Base-by-base conservation (phyloP, 495 filamentous ascomycete genomes). In the Cercophora samala region DNA sequence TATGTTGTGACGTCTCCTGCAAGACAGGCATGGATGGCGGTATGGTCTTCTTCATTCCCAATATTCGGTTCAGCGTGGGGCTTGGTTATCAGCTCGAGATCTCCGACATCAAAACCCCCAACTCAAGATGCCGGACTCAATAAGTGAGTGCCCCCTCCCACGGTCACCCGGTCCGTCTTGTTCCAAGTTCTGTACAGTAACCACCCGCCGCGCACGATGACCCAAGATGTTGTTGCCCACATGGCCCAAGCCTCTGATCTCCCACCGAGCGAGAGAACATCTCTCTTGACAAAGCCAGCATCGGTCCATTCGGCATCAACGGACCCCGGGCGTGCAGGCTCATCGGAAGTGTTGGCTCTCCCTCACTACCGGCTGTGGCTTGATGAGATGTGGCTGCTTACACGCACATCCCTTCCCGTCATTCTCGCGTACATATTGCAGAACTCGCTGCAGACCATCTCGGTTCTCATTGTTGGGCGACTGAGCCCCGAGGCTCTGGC, bases 381-480 rank as follows among this genome's bases (percentile, higher is more conserved):
- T 11, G 68, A 77, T 1, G 93, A 97, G 74, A 88, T 93, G 69
- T 84, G 84, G 76, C 74, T 89, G 19, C 80, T 96, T 22, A 76
- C 91, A 15, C 87, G 84, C 69, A 85, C 84, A 18, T 90, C 92
- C 0, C 76, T 91, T 2, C 93, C 93, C 0, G 91, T 97, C 3
- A 94, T 97, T 70, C 76, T 97, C 3, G 93, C 93, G 62, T 97
- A 97, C 75, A 88, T 90, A 0, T 84, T 97, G 5, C 93, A 97
- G 73, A 97, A 93, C 75, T 93, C 90, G 18, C 81, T 97, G 0
- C 93, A 97, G 75, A 96, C 93, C 0, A 74, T 90, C 21, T 95
- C 93, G 0, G 90, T 97, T 5, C 77, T 97, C 32, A 89, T 97
- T 18, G 91, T 74, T 23, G 93, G 93, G 22, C 87, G 92, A 11